These are phyloP conservation scores for Mortierella sp. DNA, from an alignment of 371 early-diverging fungal species.

Conservation along the genomic window DNA sequence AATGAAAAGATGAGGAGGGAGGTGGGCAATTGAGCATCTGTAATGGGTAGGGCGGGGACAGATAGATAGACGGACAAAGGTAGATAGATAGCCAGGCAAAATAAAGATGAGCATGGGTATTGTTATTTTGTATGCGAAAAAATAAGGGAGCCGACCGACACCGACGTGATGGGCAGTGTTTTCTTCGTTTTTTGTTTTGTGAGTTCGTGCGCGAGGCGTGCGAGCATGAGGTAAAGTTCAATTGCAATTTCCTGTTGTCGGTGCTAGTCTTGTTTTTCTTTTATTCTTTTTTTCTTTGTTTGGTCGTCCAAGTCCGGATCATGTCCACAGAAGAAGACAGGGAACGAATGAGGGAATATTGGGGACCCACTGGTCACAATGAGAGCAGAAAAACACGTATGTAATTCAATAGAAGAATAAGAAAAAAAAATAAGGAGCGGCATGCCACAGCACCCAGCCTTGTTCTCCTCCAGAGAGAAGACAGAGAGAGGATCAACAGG, in stretches of 20 bases:
- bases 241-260: constrained; percentile 7
- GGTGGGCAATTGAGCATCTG: not conserved
- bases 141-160: not conserved
- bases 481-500: not conserved
- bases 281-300: not conserved
- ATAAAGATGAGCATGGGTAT: not conserved
- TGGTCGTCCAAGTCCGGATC: not conserved
- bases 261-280: not conserved
- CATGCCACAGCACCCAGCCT: constrained; percentile 5
- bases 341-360: not conserved
- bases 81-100: not conserved
- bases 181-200: not conserved
- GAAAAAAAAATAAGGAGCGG: not conserved
- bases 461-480: too few species aligned
- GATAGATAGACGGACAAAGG: not conserved
- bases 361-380: not conserved
- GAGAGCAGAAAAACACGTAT: not conserved
- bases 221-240: constrained; percentile 1
- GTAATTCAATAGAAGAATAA: not conserved
- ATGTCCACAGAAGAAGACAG: not conserved
- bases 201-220: not conserved
- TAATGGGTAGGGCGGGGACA: not conserved
- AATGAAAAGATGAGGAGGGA: not conserved
- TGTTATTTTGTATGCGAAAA: not conserved
- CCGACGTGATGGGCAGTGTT: constrained; percentile 5